A percentile compares a stretch with the other conserved stretches of the same genome.
These are phyloP conservation scores for Sarocladiaceae sp. DNA, from an alignment of 2,329 filamentous ascomycete species.

Conservation along the genomic window DNA sequence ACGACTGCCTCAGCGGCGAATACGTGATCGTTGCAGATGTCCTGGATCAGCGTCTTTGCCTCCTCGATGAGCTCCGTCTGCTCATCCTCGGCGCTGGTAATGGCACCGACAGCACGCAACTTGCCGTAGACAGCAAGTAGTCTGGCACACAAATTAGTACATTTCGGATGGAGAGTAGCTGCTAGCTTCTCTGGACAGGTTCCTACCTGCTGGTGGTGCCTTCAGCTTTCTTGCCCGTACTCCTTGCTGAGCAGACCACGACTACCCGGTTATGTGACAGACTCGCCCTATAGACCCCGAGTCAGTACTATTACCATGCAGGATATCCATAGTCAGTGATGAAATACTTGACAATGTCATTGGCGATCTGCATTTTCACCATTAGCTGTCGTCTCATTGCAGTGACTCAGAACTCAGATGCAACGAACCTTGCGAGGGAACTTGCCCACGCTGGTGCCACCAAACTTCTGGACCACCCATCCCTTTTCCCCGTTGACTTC, in stretches of 20 bases:
- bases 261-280: conserved; percentile 69
- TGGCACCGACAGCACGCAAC: conserved; percentile 46
- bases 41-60: conserved; percentile 69
- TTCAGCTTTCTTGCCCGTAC: conserved; percentile 87
- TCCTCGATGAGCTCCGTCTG: conserved; percentile 51
- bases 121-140: conserved; percentile 55
- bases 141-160: conserved; percentile 24
- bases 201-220: conserved; percentile 90
- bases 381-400: conserved; percentile 6
- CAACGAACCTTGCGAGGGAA: conserved; percentile 63
- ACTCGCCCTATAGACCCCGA: conserved; percentile 26
- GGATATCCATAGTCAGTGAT: neutral
- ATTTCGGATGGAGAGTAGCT: neutral
- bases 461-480: conserved; percentile 94
- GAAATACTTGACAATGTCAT: conserved; percentile 36
- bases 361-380: conserved; percentile 28
- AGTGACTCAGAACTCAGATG: conserved; percentile 1
- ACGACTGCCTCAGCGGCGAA: conserved; percentile 62
- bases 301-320: neutral
- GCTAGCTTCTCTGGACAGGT: neutral
- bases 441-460: conserved; percentile 92
- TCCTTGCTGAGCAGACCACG: conserved; percentile 92
- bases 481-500: conserved; percentile 30
- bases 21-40: conserved; percentile 78
- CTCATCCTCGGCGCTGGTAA: conserved; percentile 44